phyloP scores from a whole-genome alignment of 371 early-diverging fungal species.

The Mortierella sp. region DNA sequence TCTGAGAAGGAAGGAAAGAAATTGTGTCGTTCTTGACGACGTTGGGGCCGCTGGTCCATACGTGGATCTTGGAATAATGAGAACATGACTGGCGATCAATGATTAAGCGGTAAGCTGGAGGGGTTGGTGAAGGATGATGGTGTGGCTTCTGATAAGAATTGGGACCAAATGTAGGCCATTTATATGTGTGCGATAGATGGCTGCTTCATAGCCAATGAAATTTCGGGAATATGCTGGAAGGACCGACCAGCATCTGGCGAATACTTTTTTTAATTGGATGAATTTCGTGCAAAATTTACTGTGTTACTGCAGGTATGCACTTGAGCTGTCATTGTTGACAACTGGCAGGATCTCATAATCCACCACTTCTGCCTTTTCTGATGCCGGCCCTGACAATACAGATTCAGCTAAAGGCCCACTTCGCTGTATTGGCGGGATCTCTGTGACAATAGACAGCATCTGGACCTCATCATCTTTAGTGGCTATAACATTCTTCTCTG shows the following conservation, averaged over 20 bases:
- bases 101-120: background rate
- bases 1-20: constrained; percentile 44
- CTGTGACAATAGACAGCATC: constrained; percentile 17
- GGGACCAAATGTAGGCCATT: background rate
- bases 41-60: constrained; percentile 6
- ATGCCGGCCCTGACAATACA: constrained; percentile 12
- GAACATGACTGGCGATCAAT: constrained; percentile 10
- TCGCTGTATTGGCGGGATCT: constrained; percentile 20
- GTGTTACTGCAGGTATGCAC: background rate
- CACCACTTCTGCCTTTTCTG: background rate
- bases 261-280: background rate
- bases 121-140: background rate
- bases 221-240: constrained; percentile 19
- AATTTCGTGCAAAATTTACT: background rate
- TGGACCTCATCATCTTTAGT: background rate
- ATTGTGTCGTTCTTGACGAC: constrained; percentile 34
- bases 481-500: constrained; percentile 16
- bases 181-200: background rate
- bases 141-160: too few relatives aligned
- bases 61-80: constrained; percentile 22
- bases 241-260: background rate
- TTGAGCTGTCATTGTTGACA: background rate
- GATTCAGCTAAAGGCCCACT: constrained; percentile 11
- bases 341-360: background rate
- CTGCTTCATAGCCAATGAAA: constrained; percentile 12